phyloP scores from a whole-genome alignment of 306 rosid species.

The Ochetophila trinervis region DNA sequence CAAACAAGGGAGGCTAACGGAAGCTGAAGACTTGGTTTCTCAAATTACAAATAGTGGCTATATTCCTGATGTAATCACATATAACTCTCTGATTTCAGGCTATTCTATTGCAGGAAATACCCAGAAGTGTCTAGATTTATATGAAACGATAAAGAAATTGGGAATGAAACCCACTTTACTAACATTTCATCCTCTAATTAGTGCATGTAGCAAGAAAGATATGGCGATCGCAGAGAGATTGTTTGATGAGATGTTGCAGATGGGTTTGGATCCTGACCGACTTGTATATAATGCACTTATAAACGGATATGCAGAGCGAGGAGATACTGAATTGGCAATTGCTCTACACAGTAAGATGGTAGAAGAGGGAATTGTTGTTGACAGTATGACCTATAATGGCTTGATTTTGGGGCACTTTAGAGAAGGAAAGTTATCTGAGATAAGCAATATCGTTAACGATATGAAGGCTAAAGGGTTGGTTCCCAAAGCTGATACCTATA shows the following conservation, averaged over 20 bases:
- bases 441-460: slow-evolving; percentile 48
- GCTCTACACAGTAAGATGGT: slow-evolving; percentile 56
- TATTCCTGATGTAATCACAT: slow-evolving; percentile 69
- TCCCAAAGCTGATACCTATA: slow-evolving; percentile 70
- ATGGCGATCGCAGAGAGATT: slow-evolving; percentile 43
- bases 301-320: slow-evolving; percentile 49
- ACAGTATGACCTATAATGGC: slow-evolving; percentile 75
- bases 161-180: slow-evolving; percentile 60
- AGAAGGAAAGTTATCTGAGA: slow-evolving; percentile 48
- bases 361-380: slow-evolving; percentile 44
- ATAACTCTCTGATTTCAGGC: slow-evolving; percentile 76
- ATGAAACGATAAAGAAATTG: slow-evolving; percentile 53
- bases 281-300: slow-evolving; percentile 54
- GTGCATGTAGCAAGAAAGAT: slow-evolving; percentile 49
- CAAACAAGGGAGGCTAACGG: slow-evolving; percentile 47
- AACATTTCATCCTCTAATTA: slow-evolving; percentile 66
- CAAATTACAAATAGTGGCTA: slow-evolving; percentile 42
- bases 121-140: slow-evolving; percentile 55
- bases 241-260: slow-evolving; percentile 50
- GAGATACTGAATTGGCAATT: slow-evolving; percentile 48
- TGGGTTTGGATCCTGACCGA: slow-evolving; percentile 61
- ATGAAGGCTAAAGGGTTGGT: slow-evolving; percentile 69
- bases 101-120: slow-evolving; percentile 47
- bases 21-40: slow-evolving; percentile 58
- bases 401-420: slow-evolving; percentile 64